Percentiles rank a stretch among this genome's conserved stretches.
Conservation (phyloP, 2,329 filamentous ascomycete species). For the Pestalotiopsis sp. region DNA sequence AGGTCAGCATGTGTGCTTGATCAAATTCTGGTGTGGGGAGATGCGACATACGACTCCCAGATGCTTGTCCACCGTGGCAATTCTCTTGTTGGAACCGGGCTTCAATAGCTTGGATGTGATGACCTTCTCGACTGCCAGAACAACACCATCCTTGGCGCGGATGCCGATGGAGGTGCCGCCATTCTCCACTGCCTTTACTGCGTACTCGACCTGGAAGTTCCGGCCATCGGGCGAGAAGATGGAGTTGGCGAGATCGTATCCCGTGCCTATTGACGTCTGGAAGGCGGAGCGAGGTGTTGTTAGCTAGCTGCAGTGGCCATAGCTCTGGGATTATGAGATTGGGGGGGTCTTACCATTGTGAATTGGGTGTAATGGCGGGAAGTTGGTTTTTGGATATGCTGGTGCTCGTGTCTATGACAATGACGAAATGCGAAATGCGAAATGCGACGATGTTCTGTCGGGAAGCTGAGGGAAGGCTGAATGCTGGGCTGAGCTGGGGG, state of each 20-base stretch:
- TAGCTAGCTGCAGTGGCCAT: not conserved
- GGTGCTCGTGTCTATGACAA: not conserved
- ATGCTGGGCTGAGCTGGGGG: not conserved
- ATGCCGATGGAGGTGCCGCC: conserved; percentile 96
- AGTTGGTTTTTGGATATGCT: not conserved
- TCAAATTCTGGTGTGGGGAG: not conserved
- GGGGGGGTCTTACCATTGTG: conserved; percentile 4
- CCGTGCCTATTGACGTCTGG: conserved; percentile 97
- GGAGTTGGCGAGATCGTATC: conserved; percentile 98
- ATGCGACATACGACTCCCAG: conserved; percentile 76
- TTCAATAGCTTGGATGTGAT: conserved; percentile 94
- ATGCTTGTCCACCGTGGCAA: conserved; percentile 91
- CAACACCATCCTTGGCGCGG: conserved; percentile 94
- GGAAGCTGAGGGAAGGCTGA: not conserved
- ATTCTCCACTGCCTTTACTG: conserved; percentile 97
- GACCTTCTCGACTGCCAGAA: conserved; percentile 95
- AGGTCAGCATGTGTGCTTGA: not conserved
- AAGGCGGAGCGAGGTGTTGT: not conserved
- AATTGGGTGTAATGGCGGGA: not conserved
- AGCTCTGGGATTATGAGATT: not conserved
- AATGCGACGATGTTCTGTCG: not conserved
- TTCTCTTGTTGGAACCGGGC: conserved; percentile 93
- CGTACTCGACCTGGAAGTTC: conserved; percentile 99
- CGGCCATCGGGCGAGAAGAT: conserved; percentile 99
- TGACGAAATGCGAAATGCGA: not conserved